Conservation (phyloP, 371 early-diverging fungal species). For the Mortierella sp. region DNA sequence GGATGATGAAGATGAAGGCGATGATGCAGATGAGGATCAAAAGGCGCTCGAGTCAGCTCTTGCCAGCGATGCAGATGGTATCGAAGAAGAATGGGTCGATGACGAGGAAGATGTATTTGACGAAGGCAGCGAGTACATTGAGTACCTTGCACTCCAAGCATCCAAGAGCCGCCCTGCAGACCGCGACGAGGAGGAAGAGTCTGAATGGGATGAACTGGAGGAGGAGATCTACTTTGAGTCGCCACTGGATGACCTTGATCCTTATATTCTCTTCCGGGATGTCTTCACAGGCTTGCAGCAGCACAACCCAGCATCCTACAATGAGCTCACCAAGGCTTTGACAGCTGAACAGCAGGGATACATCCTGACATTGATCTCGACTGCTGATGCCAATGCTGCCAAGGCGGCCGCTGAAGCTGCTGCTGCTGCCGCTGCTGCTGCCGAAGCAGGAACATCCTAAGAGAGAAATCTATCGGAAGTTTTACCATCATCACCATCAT, state of each 20-base stretch:
- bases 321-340: constrained; percentile 60
- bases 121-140: constrained; percentile 71
- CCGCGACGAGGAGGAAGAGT: constrained; percentile 58
- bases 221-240: constrained; percentile 80
- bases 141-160: constrained; percentile 72
- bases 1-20: constrained; percentile 72
- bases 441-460: constrained; percentile 15
- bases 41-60: constrained; percentile 57
- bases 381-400: constrained; percentile 37
- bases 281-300: constrained; percentile 59
- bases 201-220: constrained; percentile 72
- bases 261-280: constrained; percentile 78
- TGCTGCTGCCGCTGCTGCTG: constrained; percentile 25
- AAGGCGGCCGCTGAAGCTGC: constrained; percentile 47
- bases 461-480: neutral
- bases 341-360: constrained; percentile 55
- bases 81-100: constrained; percentile 62
- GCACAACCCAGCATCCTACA: constrained; percentile 61
- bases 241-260: constrained; percentile 86
- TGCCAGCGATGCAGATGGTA: constrained; percentile 59
- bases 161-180: constrained; percentile 50
- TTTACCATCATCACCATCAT: neutral
- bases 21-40: constrained; percentile 64
- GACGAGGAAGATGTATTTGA: constrained; percentile 70
- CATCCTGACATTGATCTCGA: constrained; percentile 39